Evolutionary conservation across 805 yeast species (phyloP), one percentile per base, ranked within the genome.

Genomic region (Candida rishiriensis): DNA sequence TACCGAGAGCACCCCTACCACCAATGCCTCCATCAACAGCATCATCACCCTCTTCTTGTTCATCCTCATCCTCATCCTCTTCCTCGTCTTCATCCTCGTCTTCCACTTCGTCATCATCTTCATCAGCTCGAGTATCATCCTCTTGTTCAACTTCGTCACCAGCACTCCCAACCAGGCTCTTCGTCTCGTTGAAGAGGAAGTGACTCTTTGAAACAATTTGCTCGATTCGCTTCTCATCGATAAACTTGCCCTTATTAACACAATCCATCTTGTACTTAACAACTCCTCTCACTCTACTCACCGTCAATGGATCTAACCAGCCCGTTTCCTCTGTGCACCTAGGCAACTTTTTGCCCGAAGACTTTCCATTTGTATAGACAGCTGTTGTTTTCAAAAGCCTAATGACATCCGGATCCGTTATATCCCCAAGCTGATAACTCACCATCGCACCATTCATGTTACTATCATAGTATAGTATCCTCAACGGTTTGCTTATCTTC

Each of bases 351-450:
- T 60, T 64, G 10, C 26, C 31, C 26, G 7, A 21, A 4, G 26
- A 21, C 7, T 21, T 4, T 7, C 26, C 26, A 21, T 7, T 7
- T 21, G 26, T 21, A 7, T 21, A 21, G 7, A 21, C 26, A 4
- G 26, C 26, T 4, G 26, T 21, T 10, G 58, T 49, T 9, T 63
- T 60, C 5, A 86, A 55, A 12, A 83, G 53, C 3, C 60, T 57
- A 11, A 55, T 54, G 10, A 90, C 69, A 50, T 81, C 83, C 10
- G 79, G 76, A 56, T 88, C 95, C 6, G 73, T 61, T 5, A 93
- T 69, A 57, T 91, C 90, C 28, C 89, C 90, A 9, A 93, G 67
- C 57, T 88, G 96, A 54, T 85, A 81, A 47, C 84, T 76, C 10
- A 87, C 76, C 6, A 87, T 76, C 43, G 73, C 67, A 0, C 97